Conservation (phyloP, 345 rosid genomes). For the Geranium rotundifolium region DNA sequence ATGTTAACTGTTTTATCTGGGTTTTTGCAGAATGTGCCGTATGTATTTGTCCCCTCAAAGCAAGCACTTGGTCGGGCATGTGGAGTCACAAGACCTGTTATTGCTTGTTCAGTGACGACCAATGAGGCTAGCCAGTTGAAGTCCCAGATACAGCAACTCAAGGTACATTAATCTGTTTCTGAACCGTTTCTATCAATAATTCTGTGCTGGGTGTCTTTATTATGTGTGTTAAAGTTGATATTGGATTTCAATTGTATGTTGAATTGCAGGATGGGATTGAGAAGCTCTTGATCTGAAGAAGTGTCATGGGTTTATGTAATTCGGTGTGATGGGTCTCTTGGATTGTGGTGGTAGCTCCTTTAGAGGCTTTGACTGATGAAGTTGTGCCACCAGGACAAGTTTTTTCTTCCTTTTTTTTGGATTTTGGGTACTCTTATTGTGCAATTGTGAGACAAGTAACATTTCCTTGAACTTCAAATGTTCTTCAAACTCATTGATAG, state of each 20-base stretch:
- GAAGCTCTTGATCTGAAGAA: constrained; percentile 62
- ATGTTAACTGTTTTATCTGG: neutral
- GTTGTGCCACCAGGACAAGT: constrained; percentile 2
- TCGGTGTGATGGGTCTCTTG: constrained; percentile 93
- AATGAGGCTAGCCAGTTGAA: constrained; percentile 86
- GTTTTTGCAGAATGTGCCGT: constrained; percentile 79
- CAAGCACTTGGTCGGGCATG: constrained; percentile 96
- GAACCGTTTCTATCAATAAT: neutral
- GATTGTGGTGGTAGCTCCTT: constrained; percentile 19
- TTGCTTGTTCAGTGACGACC: constrained; percentile 75
- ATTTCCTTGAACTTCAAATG: neutral
- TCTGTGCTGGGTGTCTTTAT: neutral
- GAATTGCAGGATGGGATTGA: constrained; percentile 83
- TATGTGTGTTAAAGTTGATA: neutral
- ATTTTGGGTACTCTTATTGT: neutral
- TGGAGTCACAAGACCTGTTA: constrained; percentile 92
- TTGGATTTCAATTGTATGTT: neutral
- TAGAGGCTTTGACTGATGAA: constrained; percentile 63
- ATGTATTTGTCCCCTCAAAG: constrained; percentile 94
- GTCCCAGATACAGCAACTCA: constrained; percentile 74
- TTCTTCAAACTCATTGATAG: neutral
- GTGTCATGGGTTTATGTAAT: constrained; percentile 3
- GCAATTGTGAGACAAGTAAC: neutral
- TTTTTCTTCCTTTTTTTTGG: too few relatives aligned
- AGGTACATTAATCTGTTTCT: constrained; percentile 26